Conservation (phyloP, 1,139 yeast genomes). For the Taiozyma sp. region DNA sequence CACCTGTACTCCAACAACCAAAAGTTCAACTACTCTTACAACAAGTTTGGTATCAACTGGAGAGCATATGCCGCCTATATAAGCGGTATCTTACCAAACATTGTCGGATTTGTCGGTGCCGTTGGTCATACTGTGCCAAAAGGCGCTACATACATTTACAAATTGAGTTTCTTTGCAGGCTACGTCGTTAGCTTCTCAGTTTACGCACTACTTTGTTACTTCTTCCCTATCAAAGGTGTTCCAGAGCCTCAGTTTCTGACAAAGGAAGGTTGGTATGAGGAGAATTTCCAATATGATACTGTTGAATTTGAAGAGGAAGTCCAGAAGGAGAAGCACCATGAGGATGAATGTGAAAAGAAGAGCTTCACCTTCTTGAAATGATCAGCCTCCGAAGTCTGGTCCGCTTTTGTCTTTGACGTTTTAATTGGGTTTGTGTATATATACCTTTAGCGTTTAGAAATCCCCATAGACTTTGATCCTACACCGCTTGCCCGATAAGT, state of each 20-base stretch:
- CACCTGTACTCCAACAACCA: constrained; percentile 53
- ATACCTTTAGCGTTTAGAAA: background rate
- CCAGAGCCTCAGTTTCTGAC: constrained; percentile 45
- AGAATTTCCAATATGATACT: constrained; percentile 14
- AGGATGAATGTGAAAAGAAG: background rate
- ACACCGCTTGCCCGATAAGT: background rate
- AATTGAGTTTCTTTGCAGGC: constrained; percentile 73
- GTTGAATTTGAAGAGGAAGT: background rate
- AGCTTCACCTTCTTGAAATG: background rate
- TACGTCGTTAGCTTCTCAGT: constrained; percentile 51
- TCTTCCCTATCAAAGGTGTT: constrained; percentile 58
- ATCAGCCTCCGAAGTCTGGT: background rate
- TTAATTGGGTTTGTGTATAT: background rate
- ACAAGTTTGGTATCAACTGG: constrained; percentile 71
- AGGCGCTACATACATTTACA: constrained; percentile 72
- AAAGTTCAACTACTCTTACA: constrained; percentile 53
- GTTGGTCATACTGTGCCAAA: constrained; percentile 64
- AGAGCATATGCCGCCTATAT: constrained; percentile 71
- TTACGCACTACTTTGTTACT: constrained; percentile 44
- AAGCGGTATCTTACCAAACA: constrained; percentile 74
- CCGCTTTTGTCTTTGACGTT: background rate
- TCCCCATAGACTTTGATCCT: background rate
- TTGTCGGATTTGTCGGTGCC: constrained; percentile 86
- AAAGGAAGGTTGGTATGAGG: constrained; percentile 63
- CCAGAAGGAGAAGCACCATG: background rate